These are phyloP conservation scores for Apiospora phragmitis DNA, from an alignment of 2,329 filamentous ascomycete genomes.

Conservation along the genomic window DNA sequence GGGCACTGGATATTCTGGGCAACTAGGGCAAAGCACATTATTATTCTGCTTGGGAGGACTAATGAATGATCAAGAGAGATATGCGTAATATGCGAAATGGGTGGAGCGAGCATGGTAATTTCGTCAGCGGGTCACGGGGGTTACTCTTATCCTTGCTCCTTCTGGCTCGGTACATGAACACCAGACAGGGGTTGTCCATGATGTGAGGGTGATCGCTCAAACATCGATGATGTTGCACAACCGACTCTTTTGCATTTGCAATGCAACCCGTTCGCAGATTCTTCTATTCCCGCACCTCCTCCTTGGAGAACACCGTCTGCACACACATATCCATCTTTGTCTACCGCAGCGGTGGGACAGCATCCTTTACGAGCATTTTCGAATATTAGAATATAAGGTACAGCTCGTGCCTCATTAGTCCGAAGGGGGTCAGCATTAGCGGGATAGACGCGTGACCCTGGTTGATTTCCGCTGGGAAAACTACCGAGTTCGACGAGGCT, in stretches of 20 bases:
- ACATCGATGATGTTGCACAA: background rate
- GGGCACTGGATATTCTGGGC: background rate
- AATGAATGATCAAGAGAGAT: background rate
- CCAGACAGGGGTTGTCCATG: background rate
- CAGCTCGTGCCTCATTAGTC: background rate
- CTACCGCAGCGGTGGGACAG: background rate
- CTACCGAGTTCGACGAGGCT: background rate
- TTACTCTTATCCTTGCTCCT: slow-evolving; percentile 2
- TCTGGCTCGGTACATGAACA: background rate
- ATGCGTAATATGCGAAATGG: background rate
- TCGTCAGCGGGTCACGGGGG: slow-evolving; percentile 5
- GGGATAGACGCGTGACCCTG: slow-evolving; percentile 5
- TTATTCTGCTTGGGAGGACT: background rate
- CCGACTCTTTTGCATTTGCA: background rate
- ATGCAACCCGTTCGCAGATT: background rate
- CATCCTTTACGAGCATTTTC: background rate
- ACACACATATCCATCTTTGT: no score
- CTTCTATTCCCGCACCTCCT: background rate
- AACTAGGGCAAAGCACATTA: background rate
- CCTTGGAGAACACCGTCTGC: background rate
- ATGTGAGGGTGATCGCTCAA: slow-evolving; percentile 3
- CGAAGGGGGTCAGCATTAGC: background rate
- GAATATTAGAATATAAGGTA: background rate
- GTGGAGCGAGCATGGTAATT: background rate
- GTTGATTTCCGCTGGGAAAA: background rate